These are phyloP conservation scores for Eucalyptus tenuipes DNA, from an alignment of 345 rosid genomes.

Conservation along the genomic window DNA sequence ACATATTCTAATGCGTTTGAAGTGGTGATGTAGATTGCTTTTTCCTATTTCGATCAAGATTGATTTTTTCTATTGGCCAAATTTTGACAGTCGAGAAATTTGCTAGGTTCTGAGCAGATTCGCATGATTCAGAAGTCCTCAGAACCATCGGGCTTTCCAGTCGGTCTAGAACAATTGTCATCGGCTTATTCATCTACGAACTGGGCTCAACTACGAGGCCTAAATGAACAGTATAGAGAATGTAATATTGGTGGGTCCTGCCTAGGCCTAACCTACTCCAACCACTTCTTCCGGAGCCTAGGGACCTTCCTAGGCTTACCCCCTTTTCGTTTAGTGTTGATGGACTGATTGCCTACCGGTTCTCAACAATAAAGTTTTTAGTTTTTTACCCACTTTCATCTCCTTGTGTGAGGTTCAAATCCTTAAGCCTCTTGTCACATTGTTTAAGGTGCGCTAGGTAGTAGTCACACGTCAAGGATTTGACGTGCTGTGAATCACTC, in stretches of 20 bases:
- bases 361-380: neutral
- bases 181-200: neutral
- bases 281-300: neutral
- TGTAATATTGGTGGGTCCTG: neutral
- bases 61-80: neutral
- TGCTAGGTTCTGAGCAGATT: neutral
- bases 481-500: no score
- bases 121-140: neutral
- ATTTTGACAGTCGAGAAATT: neutral
- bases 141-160: neutral
- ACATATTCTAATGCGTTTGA: no score
- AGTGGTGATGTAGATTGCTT: no score
- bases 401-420: no score
- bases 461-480: neutral
- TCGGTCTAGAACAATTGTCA: neutral
- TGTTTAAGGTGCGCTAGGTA: neutral
- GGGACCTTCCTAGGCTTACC: neutral
- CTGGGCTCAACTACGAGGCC: neutral
- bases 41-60: no score
- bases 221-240: neutral
- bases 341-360: neutral
- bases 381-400: no score
- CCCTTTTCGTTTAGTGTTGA: no score
- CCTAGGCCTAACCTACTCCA: neutral
- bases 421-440: neutral